Conservation (phyloP, 1,139 yeast genomes). For the Pneumocystis wakefieldiae region DNA sequence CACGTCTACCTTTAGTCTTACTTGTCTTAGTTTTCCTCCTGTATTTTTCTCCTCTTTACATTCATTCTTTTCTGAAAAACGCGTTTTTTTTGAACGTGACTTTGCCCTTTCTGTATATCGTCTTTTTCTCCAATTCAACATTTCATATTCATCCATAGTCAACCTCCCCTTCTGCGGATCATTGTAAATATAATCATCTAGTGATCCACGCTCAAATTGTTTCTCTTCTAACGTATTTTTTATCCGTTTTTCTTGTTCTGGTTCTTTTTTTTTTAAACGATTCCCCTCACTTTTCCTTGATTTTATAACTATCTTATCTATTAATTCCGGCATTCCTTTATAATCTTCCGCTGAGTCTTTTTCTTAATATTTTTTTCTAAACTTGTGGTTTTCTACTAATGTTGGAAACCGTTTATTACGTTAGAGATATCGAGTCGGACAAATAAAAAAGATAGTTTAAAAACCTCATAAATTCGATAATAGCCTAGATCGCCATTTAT, state of each 20-base stretch:
- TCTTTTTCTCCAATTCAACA: neutral
- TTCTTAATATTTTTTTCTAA: neutral
- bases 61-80: neutral
- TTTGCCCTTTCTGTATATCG: neutral
- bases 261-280: neutral
- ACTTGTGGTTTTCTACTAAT: slow-evolving; percentile 3
- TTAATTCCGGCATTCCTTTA: neutral
- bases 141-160: neutral
- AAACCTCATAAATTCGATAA: neutral
- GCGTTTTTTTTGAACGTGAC: neutral
- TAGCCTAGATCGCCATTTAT: neutral
- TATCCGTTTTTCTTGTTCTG: neutral
- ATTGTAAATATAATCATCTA: neutral
- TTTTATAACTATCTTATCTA: neutral
- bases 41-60: neutral
- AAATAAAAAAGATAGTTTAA: neutral
- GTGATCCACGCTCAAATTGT: neutral
- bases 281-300: neutral
- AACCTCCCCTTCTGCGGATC: neutral
- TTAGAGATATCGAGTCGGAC: neutral
- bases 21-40: neutral
- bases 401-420: neutral
- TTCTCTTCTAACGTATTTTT: neutral
- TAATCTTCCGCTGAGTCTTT: neutral
- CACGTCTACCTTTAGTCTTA: neutral